phyloP scores from a whole-genome alignment of 2,329 filamentous ascomycete species.

The Rutstroemia sp. region DNA sequence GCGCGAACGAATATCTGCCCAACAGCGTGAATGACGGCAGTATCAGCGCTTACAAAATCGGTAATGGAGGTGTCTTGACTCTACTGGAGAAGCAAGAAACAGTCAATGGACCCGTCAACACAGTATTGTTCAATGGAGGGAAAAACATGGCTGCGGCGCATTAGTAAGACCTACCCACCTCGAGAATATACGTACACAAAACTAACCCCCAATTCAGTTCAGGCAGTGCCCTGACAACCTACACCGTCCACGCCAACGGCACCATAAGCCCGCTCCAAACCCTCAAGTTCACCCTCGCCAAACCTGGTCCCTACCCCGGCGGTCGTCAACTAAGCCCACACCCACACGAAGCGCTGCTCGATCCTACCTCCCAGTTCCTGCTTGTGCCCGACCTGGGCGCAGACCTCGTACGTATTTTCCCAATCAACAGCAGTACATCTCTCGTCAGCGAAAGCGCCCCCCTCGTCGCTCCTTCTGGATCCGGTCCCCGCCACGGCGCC shows the following conservation, averaged over 20 bases:
- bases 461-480: constrained; percentile 32
- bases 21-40: constrained; percentile 11
- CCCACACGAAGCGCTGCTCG: constrained; percentile 44
- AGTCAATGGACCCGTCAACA: constrained; percentile 31
- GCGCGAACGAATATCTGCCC: constrained; percentile 19
- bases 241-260: neutral
- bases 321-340: constrained; percentile 39
- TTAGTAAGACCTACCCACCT: constrained; percentile 21
- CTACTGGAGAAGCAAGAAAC: constrained; percentile 33
- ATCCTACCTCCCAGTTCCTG: constrained; percentile 43
- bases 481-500: constrained; percentile 46
- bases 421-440: constrained; percentile 32
- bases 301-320: constrained; percentile 30
- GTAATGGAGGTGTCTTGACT: constrained; percentile 33
- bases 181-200: neutral
- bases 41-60: constrained; percentile 25
- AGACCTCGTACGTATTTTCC: constrained; percentile 42
- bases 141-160: constrained; percentile 30
- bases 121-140: constrained; percentile 36
- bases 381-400: constrained; percentile 46
- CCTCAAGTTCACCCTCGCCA: constrained; percentile 34
- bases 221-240: constrained; percentile 14
- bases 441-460: constrained; percentile 33
- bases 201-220: constrained; percentile 17
- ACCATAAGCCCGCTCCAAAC: constrained; percentile 29